Evolutionary conservation across 2,329 filamentous ascomycete genomes (phyloP).

Genomic region (Aspergillus sp.): DNA sequence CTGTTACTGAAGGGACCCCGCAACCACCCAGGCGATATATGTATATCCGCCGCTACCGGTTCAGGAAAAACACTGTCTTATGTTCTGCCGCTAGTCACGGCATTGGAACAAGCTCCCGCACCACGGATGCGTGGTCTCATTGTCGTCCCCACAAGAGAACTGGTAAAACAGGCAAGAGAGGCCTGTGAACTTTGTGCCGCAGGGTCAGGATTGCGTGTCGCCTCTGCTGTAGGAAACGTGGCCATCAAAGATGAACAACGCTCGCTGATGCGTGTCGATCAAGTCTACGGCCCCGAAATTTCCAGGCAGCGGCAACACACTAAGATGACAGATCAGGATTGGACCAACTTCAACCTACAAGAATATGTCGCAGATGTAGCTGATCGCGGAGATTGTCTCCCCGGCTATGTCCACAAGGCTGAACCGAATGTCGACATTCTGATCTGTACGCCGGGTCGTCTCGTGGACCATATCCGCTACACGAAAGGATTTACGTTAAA

Average conservation of each 20-base stretch:
- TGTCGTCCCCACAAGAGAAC: conserved; percentile 84
- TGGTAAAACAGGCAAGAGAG: conserved; percentile 81
- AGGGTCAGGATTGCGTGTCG: conserved; percentile 72
- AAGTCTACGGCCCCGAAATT: conserved; percentile 64
- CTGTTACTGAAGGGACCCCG: conserved; percentile 67
- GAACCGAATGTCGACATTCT: conserved; percentile 79
- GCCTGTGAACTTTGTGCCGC: conserved; percentile 71
- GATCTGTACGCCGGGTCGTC: conserved; percentile 84
- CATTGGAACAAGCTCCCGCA: conserved; percentile 62
- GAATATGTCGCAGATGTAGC: conserved; percentile 44
- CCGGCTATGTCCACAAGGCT: conserved; percentile 63
- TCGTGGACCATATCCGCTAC: conserved; percentile 84
- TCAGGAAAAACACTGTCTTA: conserved; percentile 96
- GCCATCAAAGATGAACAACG: conserved; percentile 65
- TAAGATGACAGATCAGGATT: conserved; percentile 42
- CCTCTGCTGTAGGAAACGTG: conserved; percentile 78
- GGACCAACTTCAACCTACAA: conserved; percentile 47
- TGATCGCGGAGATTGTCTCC: conserved; percentile 43
- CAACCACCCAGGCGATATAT: conserved; percentile 69
- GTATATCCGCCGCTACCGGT: conserved; percentile 89
- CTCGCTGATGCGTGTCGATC: conserved; percentile 61
- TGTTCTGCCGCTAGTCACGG: conserved; percentile 77
- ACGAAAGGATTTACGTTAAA: conserved; percentile 79
- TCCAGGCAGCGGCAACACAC: conserved; percentile 50
- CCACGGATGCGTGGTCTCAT: conserved; percentile 75